phyloP scores from a whole-genome alignment of 306 rosid genomes.

The Quercus parvula region DNA sequence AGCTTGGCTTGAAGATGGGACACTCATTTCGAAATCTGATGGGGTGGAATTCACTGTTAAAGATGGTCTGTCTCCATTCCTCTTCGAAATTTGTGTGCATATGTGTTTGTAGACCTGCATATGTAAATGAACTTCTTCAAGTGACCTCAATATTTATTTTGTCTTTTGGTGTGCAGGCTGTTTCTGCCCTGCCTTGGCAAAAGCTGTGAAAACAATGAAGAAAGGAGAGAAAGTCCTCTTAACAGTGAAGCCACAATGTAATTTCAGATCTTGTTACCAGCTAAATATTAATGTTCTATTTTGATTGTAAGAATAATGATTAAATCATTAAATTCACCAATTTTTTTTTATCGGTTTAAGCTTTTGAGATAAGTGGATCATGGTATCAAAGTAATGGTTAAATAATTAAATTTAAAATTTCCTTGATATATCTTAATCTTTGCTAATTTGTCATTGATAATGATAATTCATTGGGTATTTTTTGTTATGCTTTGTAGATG shows the following conservation, averaged over 20 bases:
- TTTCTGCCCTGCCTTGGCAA: constrained; percentile 78
- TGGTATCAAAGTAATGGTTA: too few species aligned
- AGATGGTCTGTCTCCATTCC: constrained; percentile 47
- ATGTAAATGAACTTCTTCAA: too few species aligned
- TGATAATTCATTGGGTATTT: background rate
- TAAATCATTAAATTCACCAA: too few species aligned
- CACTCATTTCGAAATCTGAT: constrained; percentile 51
- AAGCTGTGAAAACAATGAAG: constrained; percentile 93
- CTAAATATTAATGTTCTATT: too few species aligned
- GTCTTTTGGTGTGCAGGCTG: constrained; percentile 40
- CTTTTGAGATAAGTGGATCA: too few species aligned
- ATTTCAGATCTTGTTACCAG: constrained; percentile 6
- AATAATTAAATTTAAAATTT: too few species aligned
- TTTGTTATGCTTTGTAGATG: constrained; percentile 49
- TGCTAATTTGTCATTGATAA: too few species aligned
- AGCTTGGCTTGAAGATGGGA: constrained; percentile 71
- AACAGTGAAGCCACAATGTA: constrained; percentile 84
- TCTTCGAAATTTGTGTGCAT: background rate
- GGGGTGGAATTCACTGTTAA: constrained; percentile 67
- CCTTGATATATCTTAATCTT: too few species aligned
- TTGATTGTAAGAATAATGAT: too few species aligned
- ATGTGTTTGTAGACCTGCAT: too few species aligned
- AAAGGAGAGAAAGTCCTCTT: constrained; percentile 77
- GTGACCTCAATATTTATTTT: too few species aligned
- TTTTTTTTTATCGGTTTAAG: too few species aligned